Percentiles rank a stretch among this genome's conserved stretches.
Evolutionary conservation across 2,329 filamentous ascomycete genomes (phyloP).

Genomic region (Penicillium sp.): DNA sequence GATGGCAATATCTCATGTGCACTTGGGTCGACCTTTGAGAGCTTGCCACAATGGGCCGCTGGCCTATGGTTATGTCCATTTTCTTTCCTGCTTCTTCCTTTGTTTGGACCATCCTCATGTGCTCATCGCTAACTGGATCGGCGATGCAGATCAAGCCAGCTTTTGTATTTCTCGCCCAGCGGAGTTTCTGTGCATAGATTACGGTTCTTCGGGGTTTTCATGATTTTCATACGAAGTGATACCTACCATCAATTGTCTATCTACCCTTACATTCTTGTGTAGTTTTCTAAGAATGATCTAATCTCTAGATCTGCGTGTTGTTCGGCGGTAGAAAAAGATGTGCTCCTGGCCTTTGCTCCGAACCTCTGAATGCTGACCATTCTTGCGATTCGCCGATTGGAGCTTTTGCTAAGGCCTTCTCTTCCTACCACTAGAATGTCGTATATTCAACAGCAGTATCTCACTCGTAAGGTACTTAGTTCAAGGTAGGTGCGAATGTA

Average conservation of each 20-base stretch:
- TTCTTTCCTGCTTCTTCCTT: conserved; percentile 18
- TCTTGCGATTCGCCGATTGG: not conserved
- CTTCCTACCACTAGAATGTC: too few relatives aligned
- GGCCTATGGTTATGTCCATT: conserved; percentile 13
- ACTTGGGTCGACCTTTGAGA: not conserved
- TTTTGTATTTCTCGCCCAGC: conserved; percentile 21
- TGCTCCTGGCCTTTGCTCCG: not conserved
- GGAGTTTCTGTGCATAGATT: conserved; percentile 22
- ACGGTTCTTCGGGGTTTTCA: conserved; percentile 5
- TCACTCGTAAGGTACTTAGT: too few relatives aligned
- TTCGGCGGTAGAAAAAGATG: not conserved
- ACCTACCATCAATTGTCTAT: not conserved
- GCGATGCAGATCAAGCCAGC: conserved; percentile 29
- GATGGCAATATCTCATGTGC: conserved; percentile 1
- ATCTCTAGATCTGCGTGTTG: not conserved
- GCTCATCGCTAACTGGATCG: conserved; percentile 33
- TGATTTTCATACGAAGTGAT: conserved; percentile 17
- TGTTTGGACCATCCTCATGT: conserved; percentile 14
- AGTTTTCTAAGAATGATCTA: not conserved
- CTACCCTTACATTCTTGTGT: not conserved
- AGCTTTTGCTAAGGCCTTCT: not conserved
- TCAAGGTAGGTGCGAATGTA: too few relatives aligned
- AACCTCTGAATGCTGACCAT: not conserved
- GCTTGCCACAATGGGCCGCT: not conserved
- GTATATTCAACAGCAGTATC: too few relatives aligned